Evolutionary conservation across 371 early-diverging fungal species (phyloP), one percentile per base, ranked within the genome.

Genomic region (Apophysomyces ossiformis): DNA sequence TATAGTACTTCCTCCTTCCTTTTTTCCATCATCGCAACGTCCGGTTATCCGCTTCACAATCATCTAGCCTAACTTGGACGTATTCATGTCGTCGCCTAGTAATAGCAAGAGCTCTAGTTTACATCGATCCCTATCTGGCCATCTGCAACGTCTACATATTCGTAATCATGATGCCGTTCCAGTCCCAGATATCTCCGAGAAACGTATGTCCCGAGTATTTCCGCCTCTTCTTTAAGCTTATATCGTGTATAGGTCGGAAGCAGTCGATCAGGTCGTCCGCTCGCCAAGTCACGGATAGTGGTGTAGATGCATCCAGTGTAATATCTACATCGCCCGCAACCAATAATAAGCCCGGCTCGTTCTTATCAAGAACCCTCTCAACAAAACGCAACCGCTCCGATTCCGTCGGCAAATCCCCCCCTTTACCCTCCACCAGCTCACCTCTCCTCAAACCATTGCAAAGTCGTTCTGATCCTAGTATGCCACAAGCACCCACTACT

Each of bases 121-220:
- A 43, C 73, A 76, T 39, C 62, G 81, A 71, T 78, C 78, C 3
- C 72, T 81, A 11, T 81, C 81, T 12, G 75, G 75, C 60, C 81
- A 81, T 81, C 73, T 81, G 21, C 78, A 78, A 67, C 68, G 73
- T 37, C 69, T 78, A 5, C 72, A 78, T 60, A 69, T 81, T 44
- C 77, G 77, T 41, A 70, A 73, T 37, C 70, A 77, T 26, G 71
- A 69, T 61, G 54, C 67, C 26, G 58, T 43, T 39, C 72, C 60
- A 56, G 57, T 67, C 61, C 69, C 75, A 59, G 69, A 71, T 71
- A 68, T 74, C 61, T 69, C 75, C 69, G 75, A 74, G 64, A 71
- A 71, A 57, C 66, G 65, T 43, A 50, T 65, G 46, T 64, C 46
- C 66, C 63, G 16, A 56, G 36, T 39, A 50, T 60, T 18, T 38